phyloP scores from a whole-genome alignment of 2,329 filamentous ascomycete genomes.

The Spiromastix sp. region DNA sequence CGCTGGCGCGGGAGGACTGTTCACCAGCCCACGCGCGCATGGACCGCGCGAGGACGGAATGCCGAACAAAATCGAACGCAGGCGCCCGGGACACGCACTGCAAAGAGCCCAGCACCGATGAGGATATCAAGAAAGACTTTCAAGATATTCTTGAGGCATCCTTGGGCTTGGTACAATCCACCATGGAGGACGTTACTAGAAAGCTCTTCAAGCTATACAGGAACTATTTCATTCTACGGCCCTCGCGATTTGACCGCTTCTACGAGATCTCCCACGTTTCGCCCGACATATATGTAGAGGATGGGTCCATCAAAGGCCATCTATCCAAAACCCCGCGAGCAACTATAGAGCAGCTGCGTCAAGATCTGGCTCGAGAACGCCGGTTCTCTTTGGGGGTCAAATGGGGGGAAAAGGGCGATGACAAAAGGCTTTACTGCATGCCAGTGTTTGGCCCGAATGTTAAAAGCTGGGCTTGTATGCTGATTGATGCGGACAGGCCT shows the following conservation, averaged over 20 bases:
- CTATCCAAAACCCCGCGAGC: constrained; percentile 14
- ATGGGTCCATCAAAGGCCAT: constrained; percentile 19
- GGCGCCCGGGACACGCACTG: no score
- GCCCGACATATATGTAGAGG: constrained; percentile 13
- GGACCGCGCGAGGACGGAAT: no score
- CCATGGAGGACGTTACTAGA: constrained; percentile 11
- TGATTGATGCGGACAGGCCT: constrained; percentile 14
- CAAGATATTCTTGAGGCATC: neutral
- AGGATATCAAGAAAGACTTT: no score
- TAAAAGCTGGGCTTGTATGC: constrained; percentile 18
- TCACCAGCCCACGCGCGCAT: no score
- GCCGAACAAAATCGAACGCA: no score
- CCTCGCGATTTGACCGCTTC: constrained; percentile 14
- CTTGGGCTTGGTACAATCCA: neutral
- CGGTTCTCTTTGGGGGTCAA: constrained; percentile 16
- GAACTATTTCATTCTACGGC: constrained; percentile 19
- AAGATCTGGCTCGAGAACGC: constrained; percentile 10
- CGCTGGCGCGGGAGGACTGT: no score
- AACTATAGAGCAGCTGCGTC: constrained; percentile 12
- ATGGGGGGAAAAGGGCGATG: constrained; percentile 16
- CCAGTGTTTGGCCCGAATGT: constrained; percentile 16
- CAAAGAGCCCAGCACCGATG: no score
- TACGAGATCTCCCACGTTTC: constrained; percentile 23
- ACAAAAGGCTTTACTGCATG: constrained; percentile 19
- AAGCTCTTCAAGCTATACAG: constrained; percentile 17